These are phyloP conservation scores for Coniochaeta sp. DNA, from an alignment of 2,329 filamentous ascomycete species.

Conservation along the genomic window DNA sequence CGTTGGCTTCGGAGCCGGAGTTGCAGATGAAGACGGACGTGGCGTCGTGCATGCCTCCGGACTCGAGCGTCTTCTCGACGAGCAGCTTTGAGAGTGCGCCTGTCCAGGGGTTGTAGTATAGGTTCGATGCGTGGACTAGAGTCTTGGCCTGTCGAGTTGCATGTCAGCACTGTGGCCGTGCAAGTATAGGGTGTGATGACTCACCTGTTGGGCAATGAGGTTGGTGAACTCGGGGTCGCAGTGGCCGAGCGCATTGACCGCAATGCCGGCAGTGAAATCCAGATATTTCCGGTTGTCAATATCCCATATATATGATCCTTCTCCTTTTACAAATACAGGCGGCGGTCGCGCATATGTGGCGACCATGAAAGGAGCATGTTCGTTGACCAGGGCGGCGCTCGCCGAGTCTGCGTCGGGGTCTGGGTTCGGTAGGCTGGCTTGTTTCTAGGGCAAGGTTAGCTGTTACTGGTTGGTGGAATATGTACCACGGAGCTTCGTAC, in stretches of 20 bases:
- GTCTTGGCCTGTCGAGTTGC: slow-evolving; percentile 47
- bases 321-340: slow-evolving; percentile 81
- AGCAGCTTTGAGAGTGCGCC: slow-evolving; percentile 80
- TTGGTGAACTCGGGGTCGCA: slow-evolving; percentile 71
- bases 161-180: background rate
- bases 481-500: slow-evolving; percentile 12
- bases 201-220: slow-evolving; percentile 70
- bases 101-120: slow-evolving; percentile 97
- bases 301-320: slow-evolving; percentile 86
- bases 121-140: slow-evolving; percentile 86
- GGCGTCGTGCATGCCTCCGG: slow-evolving; percentile 75
- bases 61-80: slow-evolving; percentile 70
- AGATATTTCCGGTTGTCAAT: slow-evolving; percentile 83
- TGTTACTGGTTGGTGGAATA: background rate
- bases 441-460: slow-evolving; percentile 14
- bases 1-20: slow-evolving; percentile 93
- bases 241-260: slow-evolving; percentile 88
- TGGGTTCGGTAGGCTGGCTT: slow-evolving; percentile 47
- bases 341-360: slow-evolving; percentile 87
- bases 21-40: slow-evolving; percentile 87
- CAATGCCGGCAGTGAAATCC: slow-evolving; percentile 93
- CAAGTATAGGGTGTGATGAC: slow-evolving; percentile 5
- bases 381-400: slow-evolving; percentile 65
- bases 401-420: slow-evolving; percentile 68
- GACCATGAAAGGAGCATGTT: slow-evolving; percentile 84